Evolutionary conservation across 2,329 filamentous ascomycete genomes (phyloP).

Genomic region (Fusarium albosuccineum): DNA sequence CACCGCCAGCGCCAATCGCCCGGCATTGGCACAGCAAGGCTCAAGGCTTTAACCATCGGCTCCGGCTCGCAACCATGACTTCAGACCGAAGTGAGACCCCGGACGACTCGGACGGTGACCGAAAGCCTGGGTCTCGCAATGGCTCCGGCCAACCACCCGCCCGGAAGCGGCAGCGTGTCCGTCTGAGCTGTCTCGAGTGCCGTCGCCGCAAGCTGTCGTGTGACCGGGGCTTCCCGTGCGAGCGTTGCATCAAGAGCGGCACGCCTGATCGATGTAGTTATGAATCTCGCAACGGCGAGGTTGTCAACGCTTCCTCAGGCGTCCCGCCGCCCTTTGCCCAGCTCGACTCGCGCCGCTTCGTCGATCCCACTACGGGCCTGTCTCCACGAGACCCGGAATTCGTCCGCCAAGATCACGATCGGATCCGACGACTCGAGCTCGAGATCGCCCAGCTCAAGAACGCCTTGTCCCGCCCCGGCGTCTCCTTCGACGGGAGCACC

Average conservation of each 20-base stretch:
- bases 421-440: conserved; percentile 70
- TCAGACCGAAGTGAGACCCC: conserved; percentile 55
- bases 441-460: conserved; percentile 70
- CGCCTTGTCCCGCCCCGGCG: conserved; percentile 60
- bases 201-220: conserved; percentile 72
- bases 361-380: conserved; percentile 47
- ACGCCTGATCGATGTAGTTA: conserved; percentile 72
- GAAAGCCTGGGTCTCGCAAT: conserved; percentile 44
- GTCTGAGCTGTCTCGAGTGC: conserved; percentile 72
- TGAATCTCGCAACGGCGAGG: conserved; percentile 67
- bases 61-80: conserved; percentile 42
- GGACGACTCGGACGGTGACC: conserved; percentile 54
- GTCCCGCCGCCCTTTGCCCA: conserved; percentile 58
- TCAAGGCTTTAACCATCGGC: conserved; percentile 25
- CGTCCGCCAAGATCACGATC: conserved; percentile 65
- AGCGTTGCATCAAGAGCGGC: conserved; percentile 72
- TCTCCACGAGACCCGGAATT: conserved; percentile 54
- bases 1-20: conserved; percentile 36
- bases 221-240: conserved; percentile 71
- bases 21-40: conserved; percentile 26
- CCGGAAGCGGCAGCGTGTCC: conserved; percentile 70
- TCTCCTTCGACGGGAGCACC: conserved; percentile 65
- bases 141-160: conserved; percentile 55
- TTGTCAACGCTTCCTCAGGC: conserved; percentile 62
- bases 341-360: conserved; percentile 56